phyloP scores from a whole-genome alignment of 345 rosid species.

The Euclidium syriacum region DNA sequence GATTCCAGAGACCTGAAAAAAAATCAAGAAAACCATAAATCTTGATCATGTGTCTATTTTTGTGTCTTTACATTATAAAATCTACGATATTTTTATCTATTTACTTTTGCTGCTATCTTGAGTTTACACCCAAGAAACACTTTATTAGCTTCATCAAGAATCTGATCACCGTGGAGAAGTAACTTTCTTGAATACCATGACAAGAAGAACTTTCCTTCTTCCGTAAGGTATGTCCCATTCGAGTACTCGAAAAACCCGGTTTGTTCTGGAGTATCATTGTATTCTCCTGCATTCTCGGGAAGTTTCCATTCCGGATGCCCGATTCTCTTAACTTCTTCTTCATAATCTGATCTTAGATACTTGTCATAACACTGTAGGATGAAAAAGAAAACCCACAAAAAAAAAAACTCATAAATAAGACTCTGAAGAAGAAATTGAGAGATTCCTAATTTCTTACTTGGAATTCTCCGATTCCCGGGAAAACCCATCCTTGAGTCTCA shows the following conservation, averaged over 20 bases:
- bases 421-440: background rate
- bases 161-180: constrained; percentile 70
- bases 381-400: background rate
- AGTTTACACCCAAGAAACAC: constrained; percentile 65
- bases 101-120: constrained; percentile 81
- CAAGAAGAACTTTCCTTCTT: constrained; percentile 68
- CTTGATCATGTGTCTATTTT: background rate
- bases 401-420: background rate
- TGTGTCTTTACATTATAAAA: background rate
- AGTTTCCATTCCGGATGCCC: constrained; percentile 87
- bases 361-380: constrained; percentile 67
- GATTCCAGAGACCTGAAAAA: constrained; percentile 74
- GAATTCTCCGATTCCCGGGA: constrained; percentile 88
- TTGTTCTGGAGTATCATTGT: constrained; percentile 55
- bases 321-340: constrained; percentile 45
- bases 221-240: constrained; percentile 55
- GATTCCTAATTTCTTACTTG: constrained; percentile 37
- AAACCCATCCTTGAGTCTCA: constrained; percentile 72
- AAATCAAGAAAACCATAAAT: background rate
- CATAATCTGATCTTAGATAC: constrained; percentile 62
- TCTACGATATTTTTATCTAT: background rate
- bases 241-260: constrained; percentile 54
- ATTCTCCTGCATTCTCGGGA: constrained; percentile 67
- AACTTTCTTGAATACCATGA: constrained; percentile 78
- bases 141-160: constrained; percentile 77